phyloP scores from a whole-genome alignment of 2,329 filamentous ascomycete genomes.

The Xylariaceae sp. region DNA sequence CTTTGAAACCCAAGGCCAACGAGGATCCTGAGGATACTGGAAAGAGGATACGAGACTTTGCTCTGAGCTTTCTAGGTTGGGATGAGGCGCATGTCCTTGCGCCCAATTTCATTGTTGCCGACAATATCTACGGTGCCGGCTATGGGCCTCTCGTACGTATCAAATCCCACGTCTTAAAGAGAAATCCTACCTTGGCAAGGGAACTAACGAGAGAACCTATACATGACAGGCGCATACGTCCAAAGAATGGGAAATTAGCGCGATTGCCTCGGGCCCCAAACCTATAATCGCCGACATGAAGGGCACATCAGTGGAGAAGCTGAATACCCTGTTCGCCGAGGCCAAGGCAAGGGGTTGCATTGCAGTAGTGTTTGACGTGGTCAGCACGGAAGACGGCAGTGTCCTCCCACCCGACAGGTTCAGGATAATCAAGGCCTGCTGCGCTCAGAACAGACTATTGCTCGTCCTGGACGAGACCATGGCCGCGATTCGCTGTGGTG shows the following conservation, averaged over 20 bases:
- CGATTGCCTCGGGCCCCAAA: constrained; percentile 26
- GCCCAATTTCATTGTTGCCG: constrained; percentile 31
- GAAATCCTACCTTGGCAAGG: not conserved
- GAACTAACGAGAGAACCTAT: not conserved
- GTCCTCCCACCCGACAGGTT: constrained; percentile 27
- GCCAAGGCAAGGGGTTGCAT: constrained; percentile 33
- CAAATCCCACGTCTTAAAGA: not conserved
- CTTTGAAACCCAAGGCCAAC: constrained; percentile 20
- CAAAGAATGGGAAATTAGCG: constrained; percentile 27
- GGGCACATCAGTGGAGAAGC: constrained; percentile 22
- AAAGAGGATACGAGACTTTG: constrained; percentile 26
- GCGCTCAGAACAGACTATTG: constrained; percentile 27
- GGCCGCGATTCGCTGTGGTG: constrained; percentile 34
- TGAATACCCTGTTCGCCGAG: constrained; percentile 26
- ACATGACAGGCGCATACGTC: constrained; percentile 18
- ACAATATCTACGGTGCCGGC: constrained; percentile 34
- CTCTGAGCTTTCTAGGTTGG: constrained; percentile 30
- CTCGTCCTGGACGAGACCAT: constrained; percentile 35
- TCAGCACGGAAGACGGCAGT: constrained; percentile 34
- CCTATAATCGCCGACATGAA: constrained; percentile 29
- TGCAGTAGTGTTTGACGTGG: constrained; percentile 33
- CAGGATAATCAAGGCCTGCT: constrained; percentile 21
- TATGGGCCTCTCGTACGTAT: constrained; percentile 26
- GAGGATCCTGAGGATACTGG: constrained; percentile 29
- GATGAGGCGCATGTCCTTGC: constrained; percentile 27